phyloP scores from a whole-genome alignment of 768 basidiomycete genomes.

The Lactarius trivialis region DNA sequence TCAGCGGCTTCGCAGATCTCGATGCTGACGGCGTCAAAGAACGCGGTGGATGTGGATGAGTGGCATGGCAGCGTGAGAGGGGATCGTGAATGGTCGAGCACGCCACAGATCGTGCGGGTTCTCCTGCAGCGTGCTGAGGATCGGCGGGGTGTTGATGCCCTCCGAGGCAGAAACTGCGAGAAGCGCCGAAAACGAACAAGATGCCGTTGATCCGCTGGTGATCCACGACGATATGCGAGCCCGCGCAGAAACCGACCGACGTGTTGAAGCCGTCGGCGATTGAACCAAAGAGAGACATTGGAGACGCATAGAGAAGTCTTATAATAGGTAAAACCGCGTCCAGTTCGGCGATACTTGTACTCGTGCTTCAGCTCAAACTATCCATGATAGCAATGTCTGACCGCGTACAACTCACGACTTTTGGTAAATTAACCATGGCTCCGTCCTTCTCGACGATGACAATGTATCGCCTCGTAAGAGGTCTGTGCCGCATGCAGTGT shows the following conservation, averaged over 20 bases:
- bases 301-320: constrained; percentile 35
- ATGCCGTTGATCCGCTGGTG: constrained; percentile 98
- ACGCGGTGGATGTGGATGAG: constrained; percentile 69
- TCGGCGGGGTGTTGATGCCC: constrained; percentile 74
- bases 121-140: constrained; percentile 71
- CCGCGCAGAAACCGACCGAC: constrained; percentile 93
- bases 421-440: constrained; percentile 85
- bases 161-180: constrained; percentile 78
- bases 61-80: constrained; percentile 85
- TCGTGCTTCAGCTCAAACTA: constrained; percentile 89
- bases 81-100: constrained; percentile 79
- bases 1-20: constrained; percentile 41
- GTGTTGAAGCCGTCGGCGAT: constrained; percentile 80
- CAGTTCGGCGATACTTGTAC: constrained; percentile 73
- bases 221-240: constrained; percentile 73
- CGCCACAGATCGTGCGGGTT: constrained; percentile 71
- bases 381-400: neutral
- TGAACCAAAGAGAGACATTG: constrained; percentile 43
- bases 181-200: constrained; percentile 84
- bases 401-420: constrained; percentile 52
- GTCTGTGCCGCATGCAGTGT: constrained; percentile 70
- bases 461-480: constrained; percentile 88
- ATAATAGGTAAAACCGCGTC: too few species aligned
- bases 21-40: constrained; percentile 27
- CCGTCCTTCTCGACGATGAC: constrained; percentile 95